Evolutionary conservation across 768 basidiomycete species (phyloP).

Genomic region (Termitomyces sp.): DNA sequence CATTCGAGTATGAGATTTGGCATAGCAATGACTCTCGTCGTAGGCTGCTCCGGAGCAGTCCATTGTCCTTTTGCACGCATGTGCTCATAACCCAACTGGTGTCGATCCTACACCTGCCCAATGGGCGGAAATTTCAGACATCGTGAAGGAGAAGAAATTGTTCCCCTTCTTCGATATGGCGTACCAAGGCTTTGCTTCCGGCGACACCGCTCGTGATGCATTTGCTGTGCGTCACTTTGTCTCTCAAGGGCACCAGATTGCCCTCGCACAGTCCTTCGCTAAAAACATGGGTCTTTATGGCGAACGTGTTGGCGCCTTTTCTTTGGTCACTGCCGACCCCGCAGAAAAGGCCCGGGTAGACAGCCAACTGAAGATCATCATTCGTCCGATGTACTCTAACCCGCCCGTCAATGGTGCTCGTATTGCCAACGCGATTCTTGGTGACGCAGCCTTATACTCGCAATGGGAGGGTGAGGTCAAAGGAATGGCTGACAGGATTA

Average conservation of each 20-base stretch:
- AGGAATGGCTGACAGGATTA: slow-evolving; percentile 93
- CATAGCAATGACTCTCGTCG: slow-evolving; percentile 11
- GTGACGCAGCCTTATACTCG: slow-evolving; percentile 63
- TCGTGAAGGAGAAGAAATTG: slow-evolving; percentile 82
- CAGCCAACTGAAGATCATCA: slow-evolving; percentile 91
- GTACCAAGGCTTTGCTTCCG: slow-evolving; percentile 98
- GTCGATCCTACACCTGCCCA: slow-evolving; percentile 91
- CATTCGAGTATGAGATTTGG: not conserved
- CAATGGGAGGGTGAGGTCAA: slow-evolving; percentile 93
- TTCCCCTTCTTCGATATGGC: slow-evolving; percentile 99
- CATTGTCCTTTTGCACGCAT: slow-evolving; percentile 90
- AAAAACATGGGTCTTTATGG: slow-evolving; percentile 99
- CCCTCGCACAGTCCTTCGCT: slow-evolving; percentile 92
- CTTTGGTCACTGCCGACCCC: slow-evolving; percentile 60
- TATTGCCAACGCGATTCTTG: slow-evolving; percentile 81
- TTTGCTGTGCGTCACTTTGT: slow-evolving; percentile 96
- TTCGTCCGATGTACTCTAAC: slow-evolving; percentile 97
- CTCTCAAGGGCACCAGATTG: slow-evolving; percentile 81
- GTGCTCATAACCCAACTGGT: slow-evolving; percentile 99
- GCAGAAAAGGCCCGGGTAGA: slow-evolving; percentile 85
- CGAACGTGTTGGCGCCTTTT: slow-evolving; percentile 97
- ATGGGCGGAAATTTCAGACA: slow-evolving; percentile 86
- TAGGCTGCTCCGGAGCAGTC: slow-evolving; percentile 71
- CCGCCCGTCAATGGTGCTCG: slow-evolving; percentile 89
- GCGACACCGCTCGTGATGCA: slow-evolving; percentile 84